A percentile compares a stretch with the other conserved stretches of the same genome.
Evolutionary conservation across 2,329 filamentous ascomycete species (phyloP).

Genomic region (Escovopsis sp.): DNA sequence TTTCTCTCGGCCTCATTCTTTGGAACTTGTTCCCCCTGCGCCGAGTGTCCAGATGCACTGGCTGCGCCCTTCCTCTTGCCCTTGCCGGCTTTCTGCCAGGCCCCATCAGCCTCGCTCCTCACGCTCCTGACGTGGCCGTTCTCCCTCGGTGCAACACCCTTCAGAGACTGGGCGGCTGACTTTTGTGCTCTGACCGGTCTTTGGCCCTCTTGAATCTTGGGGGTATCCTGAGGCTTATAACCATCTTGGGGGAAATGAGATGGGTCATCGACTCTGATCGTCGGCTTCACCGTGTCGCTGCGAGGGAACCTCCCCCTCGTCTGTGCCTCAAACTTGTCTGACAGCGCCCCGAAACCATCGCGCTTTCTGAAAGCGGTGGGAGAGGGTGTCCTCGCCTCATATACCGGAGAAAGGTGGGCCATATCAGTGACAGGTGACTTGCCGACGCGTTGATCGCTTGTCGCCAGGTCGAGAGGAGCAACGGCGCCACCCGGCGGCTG

Average conservation of each 20-base stretch:
- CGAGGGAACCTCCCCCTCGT: conserved; percentile 8
- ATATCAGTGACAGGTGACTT: conserved; percentile 23
- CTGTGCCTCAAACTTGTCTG: conserved; percentile 1
- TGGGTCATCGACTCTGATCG: conserved; percentile 3
- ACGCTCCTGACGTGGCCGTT: conserved; percentile 39
- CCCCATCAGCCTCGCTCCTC: conserved; percentile 39
- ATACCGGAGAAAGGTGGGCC: conserved; percentile 55
- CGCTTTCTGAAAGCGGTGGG: conserved; percentile 44
- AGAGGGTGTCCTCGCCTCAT: conserved; percentile 58
- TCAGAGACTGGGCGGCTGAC: conserved; percentile 12
- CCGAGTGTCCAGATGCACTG: conserved; percentile 19
- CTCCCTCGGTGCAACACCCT: conserved; percentile 28
- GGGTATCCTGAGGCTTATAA: background rate
- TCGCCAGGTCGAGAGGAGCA: conserved; percentile 41
- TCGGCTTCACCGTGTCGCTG: conserved; percentile 9
- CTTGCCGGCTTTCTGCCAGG: conserved; percentile 47
- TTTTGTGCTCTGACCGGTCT: conserved; percentile 10
- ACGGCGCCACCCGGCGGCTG: conserved; percentile 34
- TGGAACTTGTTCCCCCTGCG: conserved; percentile 38
- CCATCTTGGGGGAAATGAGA: conserved; percentile 6
- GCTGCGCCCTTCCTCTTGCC: conserved; percentile 27
- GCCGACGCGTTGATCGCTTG: conserved; percentile 27
- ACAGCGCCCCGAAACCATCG: conserved; percentile 22
- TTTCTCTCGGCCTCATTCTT: conserved; percentile 48
- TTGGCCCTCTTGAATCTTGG: conserved; percentile 8